A percentile compares a stretch with the other conserved stretches of the same genome.
These are phyloP conservation scores for Pythium scleroteichum DNA, from an alignment of 352 stramenopile species.

Conservation along the genomic window DNA sequence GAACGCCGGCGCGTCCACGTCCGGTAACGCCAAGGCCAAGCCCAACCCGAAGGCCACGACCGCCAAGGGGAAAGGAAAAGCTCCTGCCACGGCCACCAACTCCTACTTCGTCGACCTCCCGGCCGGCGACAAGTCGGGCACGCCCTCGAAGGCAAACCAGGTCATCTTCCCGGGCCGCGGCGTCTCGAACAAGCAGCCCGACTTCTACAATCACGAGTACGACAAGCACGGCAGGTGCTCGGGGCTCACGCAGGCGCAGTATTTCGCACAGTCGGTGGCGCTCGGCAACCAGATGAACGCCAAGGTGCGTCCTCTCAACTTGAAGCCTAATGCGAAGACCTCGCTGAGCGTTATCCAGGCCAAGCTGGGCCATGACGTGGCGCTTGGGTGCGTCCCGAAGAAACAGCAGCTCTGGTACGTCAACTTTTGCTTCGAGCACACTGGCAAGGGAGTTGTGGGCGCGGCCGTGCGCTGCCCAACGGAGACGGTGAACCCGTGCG, in stretches of 20 bases:
- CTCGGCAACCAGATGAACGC: background rate
- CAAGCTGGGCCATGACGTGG: no score
- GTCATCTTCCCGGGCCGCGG: background rate
- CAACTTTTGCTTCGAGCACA: constrained; percentile 6
- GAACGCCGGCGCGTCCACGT: background rate
- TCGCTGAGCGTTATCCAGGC: background rate
- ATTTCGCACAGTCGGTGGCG: constrained; percentile 1
- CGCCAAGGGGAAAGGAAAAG: background rate
- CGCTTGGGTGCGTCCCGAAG: no score
- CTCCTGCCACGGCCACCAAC: no score
- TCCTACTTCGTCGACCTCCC: background rate
- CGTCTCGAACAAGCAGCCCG: constrained; percentile 3
- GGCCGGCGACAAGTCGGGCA: background rate
- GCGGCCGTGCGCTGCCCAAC: no score
- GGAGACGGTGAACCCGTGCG: no score
- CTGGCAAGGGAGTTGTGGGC: no score
- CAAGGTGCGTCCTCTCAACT: background rate
- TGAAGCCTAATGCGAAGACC: background rate
- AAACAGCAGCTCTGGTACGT: background rate
- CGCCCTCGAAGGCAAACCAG: background rate
- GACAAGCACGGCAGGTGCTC: constrained; percentile 9
- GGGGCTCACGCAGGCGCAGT: background rate
- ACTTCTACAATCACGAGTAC: constrained; percentile 10
- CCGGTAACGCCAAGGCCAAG: background rate
- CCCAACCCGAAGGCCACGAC: background rate